phyloP scores from a whole-genome alignment of 306 rosid genomes.

The Neltuma alba region DNA sequence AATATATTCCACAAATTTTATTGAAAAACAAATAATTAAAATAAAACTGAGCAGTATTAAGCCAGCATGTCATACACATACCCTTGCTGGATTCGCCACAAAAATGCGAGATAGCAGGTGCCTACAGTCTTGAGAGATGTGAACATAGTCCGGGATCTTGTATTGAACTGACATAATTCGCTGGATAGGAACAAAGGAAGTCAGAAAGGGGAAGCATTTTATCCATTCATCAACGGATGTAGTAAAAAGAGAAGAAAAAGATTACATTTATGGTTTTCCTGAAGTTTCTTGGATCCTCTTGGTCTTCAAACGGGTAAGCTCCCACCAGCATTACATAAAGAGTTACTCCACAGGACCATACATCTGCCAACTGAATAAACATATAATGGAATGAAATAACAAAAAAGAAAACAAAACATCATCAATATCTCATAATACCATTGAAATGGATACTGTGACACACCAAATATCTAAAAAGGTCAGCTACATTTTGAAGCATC shows the following conservation, averaged over 20 bases:
- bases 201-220: constrained; percentile 17
- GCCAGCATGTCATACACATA: constrained; percentile 36
- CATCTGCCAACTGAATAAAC: constrained; percentile 73
- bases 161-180: constrained; percentile 85
- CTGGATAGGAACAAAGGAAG: constrained; percentile 49
- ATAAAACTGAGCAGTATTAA: constrained; percentile 17
- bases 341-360: constrained; percentile 92
- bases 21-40: background rate
- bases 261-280: constrained; percentile 82
- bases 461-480: background rate
- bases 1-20: background rate
- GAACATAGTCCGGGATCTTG: constrained; percentile 91
- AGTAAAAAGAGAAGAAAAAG: background rate
- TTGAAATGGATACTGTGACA: background rate
- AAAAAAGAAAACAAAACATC: constrained; percentile 25
- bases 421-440: background rate
- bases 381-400: constrained; percentile 27
- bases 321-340: constrained; percentile 93
- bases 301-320: constrained; percentile 93
- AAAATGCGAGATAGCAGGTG: constrained; percentile 80
- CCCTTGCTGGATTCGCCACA: constrained; percentile 72
- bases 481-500: background rate
- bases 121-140: constrained; percentile 80
- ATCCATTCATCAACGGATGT: constrained; percentile 20
- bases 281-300: constrained; percentile 80